Evolutionary conservation across 768 basidiomycete genomes (phyloP).

Genomic region (Pulveroboletus sp.): DNA sequence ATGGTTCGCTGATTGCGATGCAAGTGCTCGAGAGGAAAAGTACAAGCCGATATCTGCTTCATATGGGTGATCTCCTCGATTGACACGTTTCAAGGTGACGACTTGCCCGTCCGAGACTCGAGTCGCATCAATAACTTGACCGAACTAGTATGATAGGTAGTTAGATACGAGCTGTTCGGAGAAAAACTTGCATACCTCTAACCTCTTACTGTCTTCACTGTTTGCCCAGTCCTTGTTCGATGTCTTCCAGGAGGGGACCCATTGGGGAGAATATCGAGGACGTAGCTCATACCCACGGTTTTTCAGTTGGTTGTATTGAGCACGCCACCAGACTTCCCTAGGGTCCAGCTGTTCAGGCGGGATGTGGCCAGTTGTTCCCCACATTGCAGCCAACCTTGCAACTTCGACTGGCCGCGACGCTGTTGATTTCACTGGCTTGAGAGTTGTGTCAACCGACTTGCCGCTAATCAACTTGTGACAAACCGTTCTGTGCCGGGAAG

Average conservation of each 20-base stretch:
- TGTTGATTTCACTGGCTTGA: background rate
- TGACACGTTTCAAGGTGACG: too few species aligned
- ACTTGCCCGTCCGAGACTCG: too few species aligned
- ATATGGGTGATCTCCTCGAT: too few species aligned
- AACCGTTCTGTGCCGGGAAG: background rate
- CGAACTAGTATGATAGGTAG: too few species aligned
- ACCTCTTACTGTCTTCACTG: slow-evolving; percentile 1
- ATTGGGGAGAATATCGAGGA: slow-evolving; percentile 10
- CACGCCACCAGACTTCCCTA: slow-evolving; percentile 10
- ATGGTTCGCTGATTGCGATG: too few species aligned
- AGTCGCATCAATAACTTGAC: too few species aligned
- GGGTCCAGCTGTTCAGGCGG: slow-evolving; percentile 3
- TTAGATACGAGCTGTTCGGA: background rate
- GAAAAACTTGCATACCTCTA: background rate
- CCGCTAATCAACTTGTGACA: background rate
- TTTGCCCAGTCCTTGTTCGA: background rate
- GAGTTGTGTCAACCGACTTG: background rate
- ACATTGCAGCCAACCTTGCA: background rate
- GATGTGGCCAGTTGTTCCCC: background rate
- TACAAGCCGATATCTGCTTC: too few species aligned
- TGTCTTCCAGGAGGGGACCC: slow-evolving; percentile 13
- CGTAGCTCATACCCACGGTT: slow-evolving; percentile 9
- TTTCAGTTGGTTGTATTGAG: background rate
- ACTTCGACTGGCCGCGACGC: background rate
- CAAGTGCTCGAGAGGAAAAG: too few species aligned